Evolutionary conservation across 352 stramenopile species (phyloP).

Genomic region (Blastocystis sp.): DNA sequence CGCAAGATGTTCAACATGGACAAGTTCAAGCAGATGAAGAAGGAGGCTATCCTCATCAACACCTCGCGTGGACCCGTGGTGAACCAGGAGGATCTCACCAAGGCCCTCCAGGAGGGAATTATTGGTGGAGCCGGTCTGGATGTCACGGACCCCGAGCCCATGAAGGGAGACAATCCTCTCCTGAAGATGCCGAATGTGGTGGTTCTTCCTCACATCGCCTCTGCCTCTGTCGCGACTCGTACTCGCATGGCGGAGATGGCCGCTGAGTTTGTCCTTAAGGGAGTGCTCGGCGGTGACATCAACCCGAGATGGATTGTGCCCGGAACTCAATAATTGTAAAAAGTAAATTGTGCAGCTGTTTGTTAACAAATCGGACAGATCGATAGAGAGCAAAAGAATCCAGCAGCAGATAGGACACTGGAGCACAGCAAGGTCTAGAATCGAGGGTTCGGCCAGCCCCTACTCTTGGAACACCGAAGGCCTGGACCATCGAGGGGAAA

Average conservation of each 20-base stretch:
- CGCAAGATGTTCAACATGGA: constrained; percentile 71
- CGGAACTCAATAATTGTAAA: constrained; percentile 22
- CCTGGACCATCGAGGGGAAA: not conserved
- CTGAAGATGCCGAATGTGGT: constrained; percentile 68
- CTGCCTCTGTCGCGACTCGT: constrained; percentile 68
- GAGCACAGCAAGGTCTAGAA: not conserved
- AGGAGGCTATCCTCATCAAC: constrained; percentile 79
- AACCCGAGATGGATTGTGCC: constrained; percentile 54
- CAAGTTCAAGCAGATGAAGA: constrained; percentile 75
- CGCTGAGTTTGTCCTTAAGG: constrained; percentile 57
- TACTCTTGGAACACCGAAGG: not conserved
- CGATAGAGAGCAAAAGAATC: not conserved
- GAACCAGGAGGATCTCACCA: constrained; percentile 70
- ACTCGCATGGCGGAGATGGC: constrained; percentile 61
- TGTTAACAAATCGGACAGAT: not conserved
- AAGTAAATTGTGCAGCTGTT: not conserved
- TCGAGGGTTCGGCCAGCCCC: not conserved
- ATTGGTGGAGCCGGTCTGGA: constrained; percentile 73
- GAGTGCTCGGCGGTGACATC: constrained; percentile 32
- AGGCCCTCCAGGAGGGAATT: constrained; percentile 66
- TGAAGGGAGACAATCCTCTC: constrained; percentile 73
- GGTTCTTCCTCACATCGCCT: constrained; percentile 71
- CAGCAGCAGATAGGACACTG: not conserved
- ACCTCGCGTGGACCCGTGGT: constrained; percentile 80
- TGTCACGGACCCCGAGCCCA: constrained; percentile 80